Evolutionary conservation across 805 yeast genomes (phyloP).

Genomic region (Blastobotrys attinorum): DNA sequence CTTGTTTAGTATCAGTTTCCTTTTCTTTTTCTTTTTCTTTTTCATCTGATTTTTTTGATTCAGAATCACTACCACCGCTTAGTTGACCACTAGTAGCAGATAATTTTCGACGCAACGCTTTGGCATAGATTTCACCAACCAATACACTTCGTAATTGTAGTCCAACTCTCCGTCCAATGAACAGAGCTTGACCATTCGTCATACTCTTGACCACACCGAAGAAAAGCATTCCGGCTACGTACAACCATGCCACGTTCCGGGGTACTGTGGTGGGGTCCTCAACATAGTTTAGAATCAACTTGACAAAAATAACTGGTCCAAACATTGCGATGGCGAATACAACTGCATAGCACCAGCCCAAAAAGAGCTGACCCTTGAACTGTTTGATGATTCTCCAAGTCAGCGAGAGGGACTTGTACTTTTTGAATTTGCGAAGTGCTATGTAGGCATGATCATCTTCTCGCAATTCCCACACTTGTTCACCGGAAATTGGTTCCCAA

Average conservation of each 20-base stretch:
- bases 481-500: slow-evolving; percentile 42
- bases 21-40: slow-evolving; percentile 6
- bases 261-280: slow-evolving; percentile 61
- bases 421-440: slow-evolving; percentile 58
- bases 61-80: slow-evolving; percentile 14
- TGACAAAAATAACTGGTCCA: slow-evolving; percentile 71
- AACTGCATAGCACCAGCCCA: slow-evolving; percentile 51
- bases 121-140: slow-evolving; percentile 86
- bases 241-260: slow-evolving; percentile 75
- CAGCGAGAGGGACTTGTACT: slow-evolving; percentile 53
- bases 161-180: slow-evolving; percentile 87
- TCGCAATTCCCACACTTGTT: slow-evolving; percentile 78
- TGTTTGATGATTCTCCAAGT: slow-evolving; percentile 22
- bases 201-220: slow-evolving; percentile 44
- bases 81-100: slow-evolving; percentile 26
- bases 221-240: slow-evolving; percentile 63
- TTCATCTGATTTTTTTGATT: slow-evolving; percentile 15
- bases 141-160: slow-evolving; percentile 82
- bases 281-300: slow-evolving; percentile 73
- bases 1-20: slow-evolving; percentile 16
- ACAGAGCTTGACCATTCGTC: slow-evolving; percentile 70
- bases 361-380: background rate
- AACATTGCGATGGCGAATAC: slow-evolving; percentile 60
- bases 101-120: slow-evolving; percentile 78
- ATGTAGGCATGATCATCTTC: slow-evolving; percentile 73